Evolutionary conservation across 2,329 filamentous ascomycete genomes (phyloP), one percentile per base, ranked within the genome.

Genomic region (Verticillium klebahnii): DNA sequence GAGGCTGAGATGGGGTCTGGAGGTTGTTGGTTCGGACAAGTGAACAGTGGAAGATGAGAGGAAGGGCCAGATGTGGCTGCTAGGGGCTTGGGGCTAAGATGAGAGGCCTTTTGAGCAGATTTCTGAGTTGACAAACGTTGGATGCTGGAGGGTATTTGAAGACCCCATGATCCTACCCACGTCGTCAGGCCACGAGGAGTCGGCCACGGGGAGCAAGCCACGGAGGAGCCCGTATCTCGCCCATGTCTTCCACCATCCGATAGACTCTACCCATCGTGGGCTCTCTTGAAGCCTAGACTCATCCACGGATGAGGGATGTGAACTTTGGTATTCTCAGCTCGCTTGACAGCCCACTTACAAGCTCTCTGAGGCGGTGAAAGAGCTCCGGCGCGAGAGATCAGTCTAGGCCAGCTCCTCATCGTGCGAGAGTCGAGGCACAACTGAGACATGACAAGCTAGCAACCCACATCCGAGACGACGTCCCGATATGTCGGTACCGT

Each of bases 81-180:
- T 52, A 6, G 19, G 45, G 45, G n/a, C 17, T 40, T 40, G 37
- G 29, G 59, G 7, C 34, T n/a, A n/a, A n/a, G 59, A 52, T 63
- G 61, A 15, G 25, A 56, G 45, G 45, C 45, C 12, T 57, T 61
- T 54, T 36, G 55, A 56, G 36, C 54, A 58, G 25, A n/a, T 56
- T 40, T 50, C 29, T 6, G 19, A 34, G 39, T 25, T 14, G 34
- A 29, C 29, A 17, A 23, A 54, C 54, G 45, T 34, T n/a, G 37
- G 29, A 50, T 12, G n/a, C 19, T 29, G 12, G 54, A 39, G 52
- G 37, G 57, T 63, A 61, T 64, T 64, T 61, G 61, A 63, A 45
- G 37, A 37, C 14, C 25, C 56, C 56, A 55, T 45, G 11, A 2
- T 9, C 32, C 25, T 19, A 29, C n/a, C 45, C 19, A 52, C 23